phyloP scores from a whole-genome alignment of 108 stramenopile genomes.

The Fistulifera solaris region DNA sequence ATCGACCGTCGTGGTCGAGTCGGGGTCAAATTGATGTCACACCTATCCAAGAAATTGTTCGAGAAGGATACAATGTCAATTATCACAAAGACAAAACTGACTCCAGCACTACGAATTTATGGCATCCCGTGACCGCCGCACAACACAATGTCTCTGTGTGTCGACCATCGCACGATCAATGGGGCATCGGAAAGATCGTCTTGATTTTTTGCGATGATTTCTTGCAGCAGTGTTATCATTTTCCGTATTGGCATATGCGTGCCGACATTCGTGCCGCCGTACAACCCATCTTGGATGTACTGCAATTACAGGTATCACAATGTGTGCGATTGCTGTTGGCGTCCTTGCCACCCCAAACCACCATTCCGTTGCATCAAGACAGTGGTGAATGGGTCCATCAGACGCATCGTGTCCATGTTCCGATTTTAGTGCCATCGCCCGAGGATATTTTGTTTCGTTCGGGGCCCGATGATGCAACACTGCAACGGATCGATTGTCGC shows the following conservation, averaged over 20 bases:
- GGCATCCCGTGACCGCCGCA: slow-evolving; percentile 68
- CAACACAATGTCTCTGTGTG: slow-evolving; percentile 74
- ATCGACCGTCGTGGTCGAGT: slow-evolving; percentile 43
- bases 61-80: slow-evolving; percentile 50
- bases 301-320: slow-evolving; percentile 34
- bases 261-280: slow-evolving; percentile 53
- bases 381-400: slow-evolving; percentile 92
- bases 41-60: slow-evolving; percentile 43
- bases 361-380: slow-evolving; percentile 96
- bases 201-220: slow-evolving; percentile 97
- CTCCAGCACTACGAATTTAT: slow-evolving; percentile 40
- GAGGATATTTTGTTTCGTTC: slow-evolving; percentile 77
- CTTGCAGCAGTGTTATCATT: slow-evolving; percentile 67
- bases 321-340: slow-evolving; percentile 90
- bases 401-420: slow-evolving; percentile 94
- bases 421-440: slow-evolving; percentile 69
- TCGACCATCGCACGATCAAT: slow-evolving; percentile 90
- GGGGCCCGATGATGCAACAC: slow-evolving; percentile 49
- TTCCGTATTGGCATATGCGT: slow-evolving; percentile 81
- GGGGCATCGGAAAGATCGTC: slow-evolving; percentile 95
- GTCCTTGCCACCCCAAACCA: slow-evolving; percentile 86
- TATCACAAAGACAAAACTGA: slow-evolving; percentile 13
- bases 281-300: slow-evolving; percentile 63
- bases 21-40: slow-evolving; percentile 58
- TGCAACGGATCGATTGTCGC: slow-evolving; percentile 72